These are phyloP conservation scores for Stropharia rugosoannulata DNA, from an alignment of 768 basidiomycete genomes.

Conservation along the genomic window DNA sequence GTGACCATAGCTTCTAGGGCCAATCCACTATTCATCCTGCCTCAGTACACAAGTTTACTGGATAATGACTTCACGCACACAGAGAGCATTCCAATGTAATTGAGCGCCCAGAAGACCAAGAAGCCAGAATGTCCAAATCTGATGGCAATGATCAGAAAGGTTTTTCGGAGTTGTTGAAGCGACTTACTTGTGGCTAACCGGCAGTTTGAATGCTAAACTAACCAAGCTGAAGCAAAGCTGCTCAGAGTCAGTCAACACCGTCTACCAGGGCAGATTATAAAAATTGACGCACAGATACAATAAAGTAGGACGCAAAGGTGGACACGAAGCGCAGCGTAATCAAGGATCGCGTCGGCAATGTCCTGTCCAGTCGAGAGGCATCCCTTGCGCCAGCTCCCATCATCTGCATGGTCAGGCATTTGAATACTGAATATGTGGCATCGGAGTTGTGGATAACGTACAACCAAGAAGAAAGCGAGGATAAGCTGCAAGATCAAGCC, in stretches of 20 bases:
- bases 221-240: constrained; percentile 58
- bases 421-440: neutral
- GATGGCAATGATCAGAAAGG: neutral
- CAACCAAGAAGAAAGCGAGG: constrained; percentile 41
- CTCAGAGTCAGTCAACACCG: neutral
- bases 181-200: constrained; percentile 40
- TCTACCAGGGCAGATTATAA: neutral
- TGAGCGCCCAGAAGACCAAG: constrained; percentile 68
- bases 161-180: neutral
- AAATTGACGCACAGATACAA: constrained; percentile 24
- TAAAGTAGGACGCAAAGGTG: constrained; percentile 25
- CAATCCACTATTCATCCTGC: constrained; percentile 43
- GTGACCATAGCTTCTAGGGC: constrained; percentile 61
- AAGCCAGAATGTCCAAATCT: constrained; percentile 55
- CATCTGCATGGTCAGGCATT: constrained; percentile 22
- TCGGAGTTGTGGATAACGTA: constrained; percentile 20
- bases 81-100: constrained; percentile 56
- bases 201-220: constrained; percentile 56
- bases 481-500: constrained; percentile 54
- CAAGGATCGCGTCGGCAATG: constrained; percentile 24
- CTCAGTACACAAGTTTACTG: neutral
- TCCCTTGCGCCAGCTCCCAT: constrained; percentile 28
- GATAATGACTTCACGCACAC: constrained; percentile 33
- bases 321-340: constrained; percentile 26
- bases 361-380: constrained; percentile 24